Evolutionary conservation across 2,329 filamentous ascomycete species (phyloP), one percentile per base, ranked within the genome.

Genomic region (Claviceps citrina): DNA sequence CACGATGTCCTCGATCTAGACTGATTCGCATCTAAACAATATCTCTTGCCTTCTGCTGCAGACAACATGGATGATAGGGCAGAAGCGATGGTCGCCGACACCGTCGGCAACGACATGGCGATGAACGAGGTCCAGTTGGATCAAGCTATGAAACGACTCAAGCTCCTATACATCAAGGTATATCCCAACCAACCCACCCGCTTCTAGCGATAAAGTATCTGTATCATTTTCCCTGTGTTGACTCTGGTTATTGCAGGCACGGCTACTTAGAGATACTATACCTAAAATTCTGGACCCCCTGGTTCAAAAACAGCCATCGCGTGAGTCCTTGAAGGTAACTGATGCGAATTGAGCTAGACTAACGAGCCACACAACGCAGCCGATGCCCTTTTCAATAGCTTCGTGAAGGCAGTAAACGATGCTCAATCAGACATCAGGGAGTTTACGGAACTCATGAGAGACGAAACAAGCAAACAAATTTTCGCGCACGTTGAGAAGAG

Each of bases 141-240:
- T 43, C 58, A 64, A 43, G 65, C 64, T 19, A 60, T 75, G 48
- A 58, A 67, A 48, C 61, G 65, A 26, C 60, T 76, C 39, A 69
- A 71, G 47, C 58, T 70, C 35, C 56, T 74, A n/a, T 69, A 75
- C 49, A 59, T 70, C 49, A 67, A 71, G 62, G 71, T 67, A 64
- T 48, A 18, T 12, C 5, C 16, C 6, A 19, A 13, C 5, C 20
- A 16, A 12, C 13, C n/a, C 7, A 8, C 10, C 12, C 12, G 31
- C 35, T 45, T 18, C 9, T 4, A 16, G 33, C 18, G 3, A 18
- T 18, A 13, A 24, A 20, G 8, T 16, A 20, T 19, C 22, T 20
- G 4, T 16, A 16, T 3, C 24, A 7, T 31, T 16, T 22, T 19
- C 3, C 8, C 27, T 10, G 13, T 15, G 40, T 45, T 56, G 31